These are phyloP conservation scores for Gentiana macrophylla DNA, from an alignment of 257 asterid genomes.

Conservation along the genomic window DNA sequence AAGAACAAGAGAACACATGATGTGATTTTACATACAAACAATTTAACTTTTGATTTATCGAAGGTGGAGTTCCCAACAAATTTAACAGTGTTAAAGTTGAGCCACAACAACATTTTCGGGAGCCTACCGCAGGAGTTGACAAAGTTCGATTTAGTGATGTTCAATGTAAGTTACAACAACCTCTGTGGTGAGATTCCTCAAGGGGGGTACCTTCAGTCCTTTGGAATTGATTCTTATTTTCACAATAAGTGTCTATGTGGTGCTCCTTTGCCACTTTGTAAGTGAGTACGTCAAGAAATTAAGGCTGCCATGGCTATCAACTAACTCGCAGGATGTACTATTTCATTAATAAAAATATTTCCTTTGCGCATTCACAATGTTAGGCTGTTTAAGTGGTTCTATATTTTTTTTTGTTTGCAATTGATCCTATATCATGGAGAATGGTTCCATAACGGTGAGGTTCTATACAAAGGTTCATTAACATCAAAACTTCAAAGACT, in stretches of 20 bases:
- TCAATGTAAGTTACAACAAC: conserved; percentile 39
- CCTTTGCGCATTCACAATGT: too few species aligned
- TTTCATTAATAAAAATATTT: too few species aligned
- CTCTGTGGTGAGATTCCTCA: conserved; percentile 41
- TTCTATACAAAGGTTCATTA: too few species aligned
- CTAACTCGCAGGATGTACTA: too few species aligned
- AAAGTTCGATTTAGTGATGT: conserved; percentile 1
- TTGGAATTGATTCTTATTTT: conserved; percentile 19
- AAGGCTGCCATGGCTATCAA: too few species aligned
- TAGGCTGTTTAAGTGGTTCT: too few species aligned
- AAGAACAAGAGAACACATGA: conserved; percentile 32
- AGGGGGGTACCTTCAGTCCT: conserved; percentile 32
- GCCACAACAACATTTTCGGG: conserved; percentile 33
- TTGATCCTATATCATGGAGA: too few species aligned
- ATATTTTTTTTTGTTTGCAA: too few species aligned
- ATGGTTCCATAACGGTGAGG: too few species aligned
- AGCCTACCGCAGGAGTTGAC: conserved; percentile 28
- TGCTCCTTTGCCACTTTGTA: conserved; percentile 40
- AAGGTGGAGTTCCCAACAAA: conserved; percentile 20
- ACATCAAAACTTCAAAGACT: too few species aligned
- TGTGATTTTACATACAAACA: conserved; percentile 25
- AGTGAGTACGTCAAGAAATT: conserved; percentile 7
- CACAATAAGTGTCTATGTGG: conserved; percentile 56
- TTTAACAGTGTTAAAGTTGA: conserved; percentile 26
- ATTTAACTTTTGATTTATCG: conserved; percentile 30